Evolutionary conservation across 768 basidiomycete genomes (phyloP).

Genomic region (Mycena capillaripes): DNA sequence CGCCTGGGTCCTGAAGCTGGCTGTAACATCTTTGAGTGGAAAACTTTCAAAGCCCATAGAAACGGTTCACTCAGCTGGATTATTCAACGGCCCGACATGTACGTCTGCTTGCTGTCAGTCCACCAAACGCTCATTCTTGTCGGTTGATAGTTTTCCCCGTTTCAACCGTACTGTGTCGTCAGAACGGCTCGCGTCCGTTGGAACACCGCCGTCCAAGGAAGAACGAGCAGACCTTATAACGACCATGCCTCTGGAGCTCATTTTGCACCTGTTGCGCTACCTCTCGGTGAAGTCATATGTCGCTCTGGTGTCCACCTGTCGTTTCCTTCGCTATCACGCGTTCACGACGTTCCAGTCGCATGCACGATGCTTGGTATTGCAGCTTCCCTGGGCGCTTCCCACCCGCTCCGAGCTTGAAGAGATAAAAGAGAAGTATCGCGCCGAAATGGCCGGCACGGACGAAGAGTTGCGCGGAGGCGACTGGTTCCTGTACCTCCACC

Average conservation of each 20-base stretch:
- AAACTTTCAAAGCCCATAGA: slow-evolving; percentile 19
- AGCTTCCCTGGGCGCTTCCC: slow-evolving; percentile 44
- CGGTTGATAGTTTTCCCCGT: slow-evolving; percentile 41
- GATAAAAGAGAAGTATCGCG: not conserved
- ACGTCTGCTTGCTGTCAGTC: not conserved
- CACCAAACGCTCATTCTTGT: not conserved
- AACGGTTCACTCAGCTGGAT: slow-evolving; percentile 33
- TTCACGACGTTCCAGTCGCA: slow-evolving; percentile 14
- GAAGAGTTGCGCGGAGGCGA: slow-evolving; percentile 37
- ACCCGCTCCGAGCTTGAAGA: slow-evolving; percentile 30
- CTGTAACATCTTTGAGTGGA: slow-evolving; percentile 41
- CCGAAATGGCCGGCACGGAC: slow-evolving; percentile 33
- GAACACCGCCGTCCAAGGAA: not conserved
- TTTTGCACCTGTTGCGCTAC: slow-evolving; percentile 40
- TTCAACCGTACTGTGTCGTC: slow-evolving; percentile 35
- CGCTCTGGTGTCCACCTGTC: slow-evolving; percentile 42
- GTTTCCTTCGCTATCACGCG: slow-evolving; percentile 39
- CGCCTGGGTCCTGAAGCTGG: not conserved
- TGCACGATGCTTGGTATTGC: slow-evolving; percentile 37
- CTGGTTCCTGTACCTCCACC: slow-evolving; percentile 44
- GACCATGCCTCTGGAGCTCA: slow-evolving; percentile 39
- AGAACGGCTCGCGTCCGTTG: slow-evolving; percentile 27
- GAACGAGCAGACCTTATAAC: slow-evolving; percentile 36
- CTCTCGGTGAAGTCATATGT: slow-evolving; percentile 40
- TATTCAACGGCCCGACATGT: slow-evolving; percentile 40